Evolutionary conservation across 164 flowering plant genomes (phyloP), one percentile per base, ranked within the genome.

Genomic region (Kalanchoe fedtschenkoi): DNA sequence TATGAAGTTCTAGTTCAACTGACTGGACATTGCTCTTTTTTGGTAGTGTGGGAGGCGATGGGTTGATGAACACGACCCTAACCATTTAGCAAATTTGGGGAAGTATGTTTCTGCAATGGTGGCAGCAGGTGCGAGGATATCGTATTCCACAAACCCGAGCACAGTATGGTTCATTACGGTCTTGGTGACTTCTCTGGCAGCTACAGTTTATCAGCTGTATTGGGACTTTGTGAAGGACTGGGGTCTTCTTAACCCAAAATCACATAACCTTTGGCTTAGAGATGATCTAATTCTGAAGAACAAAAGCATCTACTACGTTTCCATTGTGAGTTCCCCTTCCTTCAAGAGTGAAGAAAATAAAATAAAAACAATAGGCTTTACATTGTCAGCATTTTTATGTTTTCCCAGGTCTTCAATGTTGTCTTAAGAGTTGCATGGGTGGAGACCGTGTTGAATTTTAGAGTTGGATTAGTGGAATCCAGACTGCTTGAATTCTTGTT

Each of bases 161-260:
- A 62, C 2, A 63, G 76, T 80, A 3, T 86, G 88, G 95, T 64
- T 83, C 51, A 67, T 65, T 42, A 65, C 84, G 9, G 90, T 86
- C 13, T 44, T 91, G 69, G 61, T 80, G 26, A 86, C 96, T 38
- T 89, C 96, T 13, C 73, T 77, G 0, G 42, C 77, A 7, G 99
- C 99, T 6, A 89, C 96, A 29, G 54, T 87, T 30, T 95, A 95
- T 67, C 99, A 95, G 65, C 69, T 91, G 63, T 95, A 87, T 66
- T 95, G 99, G 99, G 99, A 95, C 71, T 91, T 89, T 68, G 87
- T 84, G 14, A 85, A 80, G 80, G 97, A 91, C 46, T 95, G 99
- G 99, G 96, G 96, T 0, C 62, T 95, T 55, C 66, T 95, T 46
- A 72, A 86, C 55, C 81, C 70, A 2, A 83, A 75, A 39, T 91